Evolutionary conservation across 345 rosid genomes (phyloP), one percentile per base, ranked within the genome.

Genomic region (Salix purpurea): DNA sequence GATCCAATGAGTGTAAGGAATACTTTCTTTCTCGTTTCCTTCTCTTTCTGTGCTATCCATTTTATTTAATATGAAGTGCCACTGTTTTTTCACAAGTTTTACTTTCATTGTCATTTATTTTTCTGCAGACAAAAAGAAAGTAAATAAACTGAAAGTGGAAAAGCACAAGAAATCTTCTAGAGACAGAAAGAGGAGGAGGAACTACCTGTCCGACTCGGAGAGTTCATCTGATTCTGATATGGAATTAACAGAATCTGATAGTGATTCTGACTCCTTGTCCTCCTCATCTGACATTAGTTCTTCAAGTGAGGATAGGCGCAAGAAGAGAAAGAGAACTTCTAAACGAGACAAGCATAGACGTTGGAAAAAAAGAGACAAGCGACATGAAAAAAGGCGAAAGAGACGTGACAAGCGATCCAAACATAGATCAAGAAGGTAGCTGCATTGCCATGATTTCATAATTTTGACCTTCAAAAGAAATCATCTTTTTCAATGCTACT

Each of bases 261-360:
- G 87, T 67, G 94, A 92, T 79, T 88, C 95, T 73, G 97, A 92
- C 78, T 87, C 90, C n/a, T 65, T 83, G 26, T 86, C 96, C 40
- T 87, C 87, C 7, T 89, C 97, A 58, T 92, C 99, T 78, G 91
- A 91, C 69, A 73, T 83, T 66, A 96, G 95, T 78, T 92, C 96
- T 79, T 93, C 98, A 56, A 93, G 98, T 80, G 94, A 91, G 80
- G 98, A 93, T 65, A 90, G 90, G 73, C 91, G 77, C n/a, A 91
- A 78, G 80, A 93, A 88, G 87, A 91, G 95, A 77, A 93, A 88
- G 84, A 91, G 87, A 84, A 85, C 89, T 77, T 91, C 92, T 48
- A 96, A 84, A 81, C 87, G 84, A 78, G 99, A 90, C 40, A 93
- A 88, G 81, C 77, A 88, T 81, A 91, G 81, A 69, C 94, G 90